Conservation (phyloP, 2,329 filamentous ascomycete species). For the Berkeleyomyces rouxiae region DNA sequence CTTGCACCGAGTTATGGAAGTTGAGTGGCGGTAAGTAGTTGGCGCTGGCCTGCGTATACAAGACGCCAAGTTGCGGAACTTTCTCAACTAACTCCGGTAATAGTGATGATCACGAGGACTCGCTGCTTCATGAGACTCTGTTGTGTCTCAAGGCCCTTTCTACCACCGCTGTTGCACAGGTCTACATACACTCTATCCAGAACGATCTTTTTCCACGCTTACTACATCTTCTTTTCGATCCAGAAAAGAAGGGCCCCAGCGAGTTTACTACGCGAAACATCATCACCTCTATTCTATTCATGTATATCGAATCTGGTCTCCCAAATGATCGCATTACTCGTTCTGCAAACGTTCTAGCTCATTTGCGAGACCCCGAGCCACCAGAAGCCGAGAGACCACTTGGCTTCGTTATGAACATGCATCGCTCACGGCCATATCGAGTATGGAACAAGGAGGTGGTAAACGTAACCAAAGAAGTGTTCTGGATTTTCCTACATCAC, state of each 20-base stretch:
- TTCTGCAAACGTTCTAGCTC: constrained; percentile 56
- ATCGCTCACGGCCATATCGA: constrained; percentile 70
- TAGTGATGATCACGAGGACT: constrained; percentile 91
- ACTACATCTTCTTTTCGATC: constrained; percentile 79
- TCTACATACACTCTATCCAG: constrained; percentile 67
- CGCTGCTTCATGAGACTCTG: constrained; percentile 76
- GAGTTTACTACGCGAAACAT: constrained; percentile 90
- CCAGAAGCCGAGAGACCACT: constrained; percentile 61
- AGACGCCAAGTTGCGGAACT: constrained; percentile 10
- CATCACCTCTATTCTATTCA: constrained; percentile 76
- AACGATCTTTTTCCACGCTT: constrained; percentile 70
- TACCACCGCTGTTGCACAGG: constrained; percentile 73
- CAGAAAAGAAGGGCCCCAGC: constrained; percentile 94
- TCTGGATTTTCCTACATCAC: constrained; percentile 97
- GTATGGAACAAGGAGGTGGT: constrained; percentile 88
- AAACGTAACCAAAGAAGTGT: constrained; percentile 92
- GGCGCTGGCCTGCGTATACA: not conserved
- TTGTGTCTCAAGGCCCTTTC: constrained; percentile 88
- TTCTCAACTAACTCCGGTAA: constrained; percentile 14
- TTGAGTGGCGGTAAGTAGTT: constrained; percentile 74
- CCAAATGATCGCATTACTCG: constrained; percentile 47
- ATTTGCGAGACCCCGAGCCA: constrained; percentile 63
- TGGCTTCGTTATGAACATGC: constrained; percentile 80
- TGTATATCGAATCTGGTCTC: constrained; percentile 58
- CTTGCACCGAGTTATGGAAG: constrained; percentile 78